Percentiles rank a stretch among this genome's conserved stretches.
These are phyloP conservation scores for Coemansia reversa DNA, from an alignment of 192 early-diverging fungal genomes.

Conservation along the genomic window DNA sequence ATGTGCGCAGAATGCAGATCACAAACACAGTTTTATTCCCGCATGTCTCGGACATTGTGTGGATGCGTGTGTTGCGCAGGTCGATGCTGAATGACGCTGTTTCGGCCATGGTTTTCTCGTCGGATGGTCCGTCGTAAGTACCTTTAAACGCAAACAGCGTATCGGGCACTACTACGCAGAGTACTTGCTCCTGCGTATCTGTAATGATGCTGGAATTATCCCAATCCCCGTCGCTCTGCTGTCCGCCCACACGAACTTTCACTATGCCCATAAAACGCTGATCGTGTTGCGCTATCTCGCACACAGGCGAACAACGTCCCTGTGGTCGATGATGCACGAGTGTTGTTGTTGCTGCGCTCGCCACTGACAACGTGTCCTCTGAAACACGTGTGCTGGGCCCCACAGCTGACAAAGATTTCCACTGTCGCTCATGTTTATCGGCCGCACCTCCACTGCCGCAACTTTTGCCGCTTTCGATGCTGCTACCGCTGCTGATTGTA, in stretches of 20 bases:
- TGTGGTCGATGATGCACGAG: conserved; percentile 19
- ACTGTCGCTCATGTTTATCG: too few relatives aligned
- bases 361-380: not conserved
- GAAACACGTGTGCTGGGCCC: too few relatives aligned
- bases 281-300: conserved; percentile 9
- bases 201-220: too few relatives aligned
- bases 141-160: not conserved
- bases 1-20: conserved; percentile 2
- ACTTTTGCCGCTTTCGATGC: conserved; percentile 3
- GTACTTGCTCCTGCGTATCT: not conserved
- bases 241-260: not conserved
- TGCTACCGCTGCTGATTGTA: not conserved
- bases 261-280: not conserved
- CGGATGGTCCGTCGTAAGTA: not conserved
- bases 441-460: not conserved
- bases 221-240: too few relatives aligned
- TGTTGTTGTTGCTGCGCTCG: conserved; percentile 6
- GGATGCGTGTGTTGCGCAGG: not conserved
- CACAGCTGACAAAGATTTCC: too few relatives aligned
- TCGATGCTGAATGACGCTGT: not conserved
- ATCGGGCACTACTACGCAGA: conserved; percentile 2
- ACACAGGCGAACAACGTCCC: not conserved
- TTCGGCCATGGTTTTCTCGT: not conserved
- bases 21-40: not conserved
- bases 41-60: not conserved